Base-by-base conservation (phyloP, 108 stramenopile genomes). In the Nannochloropsis salina region DNA sequence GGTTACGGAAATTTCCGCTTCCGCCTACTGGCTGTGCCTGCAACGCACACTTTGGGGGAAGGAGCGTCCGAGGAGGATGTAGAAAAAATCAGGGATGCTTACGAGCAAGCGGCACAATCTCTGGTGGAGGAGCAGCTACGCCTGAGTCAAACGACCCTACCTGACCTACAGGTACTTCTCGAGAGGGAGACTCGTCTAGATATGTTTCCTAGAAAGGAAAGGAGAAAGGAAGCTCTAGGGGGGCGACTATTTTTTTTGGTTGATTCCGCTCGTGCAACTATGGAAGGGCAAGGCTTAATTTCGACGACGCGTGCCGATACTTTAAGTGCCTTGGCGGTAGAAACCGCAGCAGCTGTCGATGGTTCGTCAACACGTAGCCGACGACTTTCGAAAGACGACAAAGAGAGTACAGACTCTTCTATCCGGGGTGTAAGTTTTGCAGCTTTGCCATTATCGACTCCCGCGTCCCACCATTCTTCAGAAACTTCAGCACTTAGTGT, bases 1-100 rank as follows among this genome's bases (percentile, higher is more conserved):
- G 88, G 95, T 11, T 92, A 93, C 80, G 98, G 93, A 44, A 91
- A 86, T 40, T 97, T 98, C 86, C 85, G 89, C 47, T 94, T 89
- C 85, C 86, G 83, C 1, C 79, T 92, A n/a, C 42, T 82, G 40
- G 87, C 88, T 20, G 88, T 44, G 9, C 22, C 47, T 82, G 90
- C 90, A n/a, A 89, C 83, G 11, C 85, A 90, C 43, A 86, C 87
- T 6, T 6, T 74, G 61, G 61, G 61, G 20, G 61, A 74, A n/a
- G 61, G 61, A 74, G 61, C 2, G 61, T 2, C 15, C 20, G 6
- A 74, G 6, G 61, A 74, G n/a, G 61, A 74, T 15, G 61, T 74
- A n/a, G 8, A n/a, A n/a, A n/a, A 74, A n/a, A n/a, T 74, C 20
- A 74, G 61, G 8, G 61, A 74, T 15, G 61, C 61, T 4, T 74